Conservation (phyloP, 75 land plant genomes). For the Pinus taeda region DNA sequence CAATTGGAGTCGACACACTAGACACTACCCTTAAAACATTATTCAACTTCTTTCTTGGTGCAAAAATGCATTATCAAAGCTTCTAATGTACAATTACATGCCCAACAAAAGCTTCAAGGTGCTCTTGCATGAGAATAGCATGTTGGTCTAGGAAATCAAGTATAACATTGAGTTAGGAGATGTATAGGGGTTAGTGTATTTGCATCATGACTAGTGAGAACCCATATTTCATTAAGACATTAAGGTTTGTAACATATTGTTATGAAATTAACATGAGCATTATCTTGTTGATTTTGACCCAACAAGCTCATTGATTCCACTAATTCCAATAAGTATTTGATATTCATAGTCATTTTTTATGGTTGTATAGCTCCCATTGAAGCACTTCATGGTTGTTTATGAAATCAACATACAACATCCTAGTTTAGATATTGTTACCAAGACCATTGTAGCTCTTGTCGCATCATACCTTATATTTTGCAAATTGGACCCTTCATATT, state of each 20-base stretch:
- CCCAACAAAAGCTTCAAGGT: conserved; percentile 63
- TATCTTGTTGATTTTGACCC: conserved; percentile 83
- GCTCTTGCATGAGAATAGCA: conserved; percentile 46
- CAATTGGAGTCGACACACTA: conserved; percentile 69
- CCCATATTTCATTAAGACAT: conserved; percentile 81
- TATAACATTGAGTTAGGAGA: conserved; percentile 73
- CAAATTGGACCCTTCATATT: too few relatives aligned
- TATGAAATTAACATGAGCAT: conserved; percentile 68
- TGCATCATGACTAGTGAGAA: conserved; percentile 78
- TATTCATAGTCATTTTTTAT: conserved; percentile 68
- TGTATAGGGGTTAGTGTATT: conserved; percentile 78
- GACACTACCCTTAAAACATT: conserved; percentile 78
- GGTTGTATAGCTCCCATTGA: conserved; percentile 84
- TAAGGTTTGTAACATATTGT: conserved; percentile 73
- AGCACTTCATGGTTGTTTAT: too few relatives aligned
- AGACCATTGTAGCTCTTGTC: too few relatives aligned
- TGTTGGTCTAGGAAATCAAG: conserved; percentile 67
- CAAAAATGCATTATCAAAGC: conserved; percentile 47
- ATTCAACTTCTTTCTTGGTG: conserved; percentile 72
- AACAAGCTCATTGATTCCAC: conserved; percentile 47
- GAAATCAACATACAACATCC: too few relatives aligned
- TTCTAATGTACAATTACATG: conserved; percentile 84
- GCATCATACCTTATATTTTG: too few relatives aligned
- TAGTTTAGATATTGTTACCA: too few relatives aligned
- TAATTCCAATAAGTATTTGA: conserved; percentile 17